Conservation (phyloP, 2,329 filamentous ascomycete species). For the Phoma sp. region DNA sequence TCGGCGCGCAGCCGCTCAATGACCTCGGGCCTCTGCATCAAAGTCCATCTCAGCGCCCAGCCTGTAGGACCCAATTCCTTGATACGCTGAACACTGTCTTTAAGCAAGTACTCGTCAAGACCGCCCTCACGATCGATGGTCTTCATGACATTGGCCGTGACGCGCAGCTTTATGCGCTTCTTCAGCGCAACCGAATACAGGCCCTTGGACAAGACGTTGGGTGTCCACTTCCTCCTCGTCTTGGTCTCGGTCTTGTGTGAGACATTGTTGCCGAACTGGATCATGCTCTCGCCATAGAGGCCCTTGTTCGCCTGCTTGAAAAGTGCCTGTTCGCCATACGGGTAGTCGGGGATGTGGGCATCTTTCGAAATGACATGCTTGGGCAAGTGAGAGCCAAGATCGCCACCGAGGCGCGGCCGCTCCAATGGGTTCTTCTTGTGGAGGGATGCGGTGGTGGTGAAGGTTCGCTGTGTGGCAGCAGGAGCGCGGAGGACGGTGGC, state of each 20-base stretch:
- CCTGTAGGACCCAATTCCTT: slow-evolving; percentile 88
- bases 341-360: slow-evolving; percentile 61
- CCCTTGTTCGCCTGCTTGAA: slow-evolving; percentile 84
- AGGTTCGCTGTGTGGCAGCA: slow-evolving; percentile 31
- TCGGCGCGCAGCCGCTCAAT: slow-evolving; percentile 70
- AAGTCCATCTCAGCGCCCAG: slow-evolving; percentile 86
- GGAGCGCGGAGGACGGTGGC: slow-evolving; percentile 18
- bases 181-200: slow-evolving; percentile 69
- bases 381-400: slow-evolving; percentile 45
- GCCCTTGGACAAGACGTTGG: slow-evolving; percentile 71
- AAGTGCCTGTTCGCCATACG: slow-evolving; percentile 70
- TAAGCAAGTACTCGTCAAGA: slow-evolving; percentile 88
- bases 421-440: slow-evolving; percentile 34
- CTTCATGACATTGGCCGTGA: slow-evolving; percentile 69
- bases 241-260: slow-evolving; percentile 71
- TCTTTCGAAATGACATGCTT: slow-evolving; percentile 41
- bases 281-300: slow-evolving; percentile 72
- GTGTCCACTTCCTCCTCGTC: slow-evolving; percentile 74
- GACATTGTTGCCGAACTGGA: slow-evolving; percentile 81
- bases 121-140: slow-evolving; percentile 83
- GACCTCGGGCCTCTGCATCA: slow-evolving; percentile 79
- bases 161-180: slow-evolving; percentile 68
- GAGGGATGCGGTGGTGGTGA: slow-evolving; percentile 32
- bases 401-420: slow-evolving; percentile 36
- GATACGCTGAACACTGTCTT: slow-evolving; percentile 76